Conservation (phyloP, 805 yeast genomes). For the Candida khao-thaluensis region DNA sequence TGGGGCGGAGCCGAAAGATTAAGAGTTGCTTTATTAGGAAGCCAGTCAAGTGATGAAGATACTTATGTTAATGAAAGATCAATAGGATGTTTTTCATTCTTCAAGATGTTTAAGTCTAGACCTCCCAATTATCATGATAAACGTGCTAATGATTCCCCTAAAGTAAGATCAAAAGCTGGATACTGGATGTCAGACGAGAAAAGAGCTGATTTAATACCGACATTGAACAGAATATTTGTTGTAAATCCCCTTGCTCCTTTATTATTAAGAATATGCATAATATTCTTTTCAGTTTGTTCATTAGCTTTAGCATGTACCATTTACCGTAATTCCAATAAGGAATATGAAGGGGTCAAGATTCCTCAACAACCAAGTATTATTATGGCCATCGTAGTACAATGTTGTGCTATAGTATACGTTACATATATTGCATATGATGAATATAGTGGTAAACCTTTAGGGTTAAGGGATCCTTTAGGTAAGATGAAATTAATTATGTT, state of each 20-base stretch:
- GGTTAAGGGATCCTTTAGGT: conserved; percentile 79
- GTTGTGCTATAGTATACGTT: conserved; percentile 73
- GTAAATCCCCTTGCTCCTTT: conserved; percentile 82
- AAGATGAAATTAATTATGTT: conserved; percentile 79
- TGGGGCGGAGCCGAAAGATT: conserved; percentile 77
- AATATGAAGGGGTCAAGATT: conserved; percentile 38
- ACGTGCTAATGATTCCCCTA: conserved; percentile 26
- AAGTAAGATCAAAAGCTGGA: conserved; percentile 56
- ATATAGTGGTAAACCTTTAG: conserved; percentile 87
- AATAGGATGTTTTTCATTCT: conserved; percentile 3
- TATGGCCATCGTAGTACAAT: conserved; percentile 86
- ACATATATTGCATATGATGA: conserved; percentile 87
- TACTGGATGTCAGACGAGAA: conserved; percentile 69
- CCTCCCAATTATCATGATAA: conserved; percentile 7
- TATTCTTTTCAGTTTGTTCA: conserved; percentile 60
- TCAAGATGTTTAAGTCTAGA: conserved; percentile 1
- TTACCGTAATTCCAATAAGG: conserved; percentile 37
- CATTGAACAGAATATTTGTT: conserved; percentile 56
- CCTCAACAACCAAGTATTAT: conserved; percentile 85
- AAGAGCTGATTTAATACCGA: conserved; percentile 63
- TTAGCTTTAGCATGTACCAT: conserved; percentile 70
- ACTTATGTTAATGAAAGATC: conserved; percentile 20
- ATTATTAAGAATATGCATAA: conserved; percentile 53
- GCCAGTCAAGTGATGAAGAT: conserved; percentile 29
- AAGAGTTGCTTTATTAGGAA: conserved; percentile 48